Evolutionary conservation across 1,284 basidiomycete species (phyloP).

Genomic region (Heterobasidion annosum): DNA sequence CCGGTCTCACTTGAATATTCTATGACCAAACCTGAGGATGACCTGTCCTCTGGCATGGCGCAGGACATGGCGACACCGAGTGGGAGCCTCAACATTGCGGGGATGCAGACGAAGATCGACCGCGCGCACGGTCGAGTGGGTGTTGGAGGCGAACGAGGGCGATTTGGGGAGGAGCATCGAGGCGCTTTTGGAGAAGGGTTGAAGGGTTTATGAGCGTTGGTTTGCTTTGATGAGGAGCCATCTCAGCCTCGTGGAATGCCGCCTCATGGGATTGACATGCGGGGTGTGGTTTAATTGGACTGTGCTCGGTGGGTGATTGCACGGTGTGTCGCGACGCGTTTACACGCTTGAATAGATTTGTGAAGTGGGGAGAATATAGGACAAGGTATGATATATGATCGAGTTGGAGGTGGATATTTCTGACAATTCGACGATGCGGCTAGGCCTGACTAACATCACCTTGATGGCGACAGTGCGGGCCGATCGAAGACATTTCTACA

Average conservation of each 20-base stretch:
- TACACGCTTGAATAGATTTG: not conserved
- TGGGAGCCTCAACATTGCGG: constrained; percentile 46
- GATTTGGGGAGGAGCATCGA: constrained; percentile 89
- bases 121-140: constrained; percentile 72
- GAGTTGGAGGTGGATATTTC: too few relatives aligned
- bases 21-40: too few relatives aligned
- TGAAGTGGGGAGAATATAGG: not conserved
- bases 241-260: not conserved
- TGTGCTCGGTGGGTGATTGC: not conserved
- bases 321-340: not conserved
- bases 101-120: constrained; percentile 75
- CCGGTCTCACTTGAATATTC: too few relatives aligned
- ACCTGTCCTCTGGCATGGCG: too few relatives aligned
- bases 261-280: not conserved
- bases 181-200: constrained; percentile 67
- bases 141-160: constrained; percentile 81
- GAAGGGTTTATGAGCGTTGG: not conserved
- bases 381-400: not conserved
- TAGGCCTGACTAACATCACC: too few relatives aligned
- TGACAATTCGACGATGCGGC: too few relatives aligned
- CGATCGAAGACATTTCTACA: too few relatives aligned
- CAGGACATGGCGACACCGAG: constrained; percentile 35
- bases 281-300: not conserved
- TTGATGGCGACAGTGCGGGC: too few relatives aligned
- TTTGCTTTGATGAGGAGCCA: not conserved